Evolutionary conservation across 2,329 filamentous ascomycete species (phyloP).

Genomic region (Graphilbum sp.): DNA sequence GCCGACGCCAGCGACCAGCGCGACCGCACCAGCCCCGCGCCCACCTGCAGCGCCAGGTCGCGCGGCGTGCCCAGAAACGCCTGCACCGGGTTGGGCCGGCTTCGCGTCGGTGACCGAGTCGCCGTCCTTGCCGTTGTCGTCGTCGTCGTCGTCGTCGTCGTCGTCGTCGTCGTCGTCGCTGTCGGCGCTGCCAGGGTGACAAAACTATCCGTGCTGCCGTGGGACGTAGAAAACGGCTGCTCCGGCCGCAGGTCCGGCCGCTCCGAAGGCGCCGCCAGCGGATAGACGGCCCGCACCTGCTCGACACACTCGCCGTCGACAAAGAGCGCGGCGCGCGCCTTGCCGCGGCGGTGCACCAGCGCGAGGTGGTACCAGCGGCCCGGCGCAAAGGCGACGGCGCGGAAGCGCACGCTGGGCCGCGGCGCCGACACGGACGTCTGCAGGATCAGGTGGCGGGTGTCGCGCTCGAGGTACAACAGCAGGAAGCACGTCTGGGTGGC

Average conservation of each 20-base stretch:
- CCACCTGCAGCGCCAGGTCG: constrained; percentile 63
- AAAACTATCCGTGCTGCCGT: no score
- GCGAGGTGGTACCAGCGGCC: constrained; percentile 86
- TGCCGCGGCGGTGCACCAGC: constrained; percentile 67
- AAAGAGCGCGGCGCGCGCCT: constrained; percentile 72
- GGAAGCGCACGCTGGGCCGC: constrained; percentile 85
- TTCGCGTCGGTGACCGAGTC: no score
- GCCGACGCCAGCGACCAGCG: constrained; percentile 83
- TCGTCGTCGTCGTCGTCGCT: no score
- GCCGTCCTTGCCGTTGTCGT: constrained; percentile 7
- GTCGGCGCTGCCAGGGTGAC: no score
- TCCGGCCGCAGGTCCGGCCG: constrained; percentile 24
- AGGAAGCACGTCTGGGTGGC: constrained; percentile 84
- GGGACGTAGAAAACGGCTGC: no score
- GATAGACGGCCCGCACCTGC: constrained; percentile 79
- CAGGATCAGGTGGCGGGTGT: constrained; percentile 84
- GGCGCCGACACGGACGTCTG: constrained; percentile 84
- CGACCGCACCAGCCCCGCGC: constrained; percentile 56
- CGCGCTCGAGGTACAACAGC: constrained; percentile 82
- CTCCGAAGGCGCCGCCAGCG: constrained; percentile 47
- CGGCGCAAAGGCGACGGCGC: constrained; percentile 59
- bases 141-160: neutral
- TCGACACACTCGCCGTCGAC: constrained; percentile 90
- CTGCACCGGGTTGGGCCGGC: constrained; percentile 56
- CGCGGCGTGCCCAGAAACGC: constrained; percentile 87